Evolutionary conservation across 345 rosid species (phyloP).

Genomic region (Sapria himalayana): DNA sequence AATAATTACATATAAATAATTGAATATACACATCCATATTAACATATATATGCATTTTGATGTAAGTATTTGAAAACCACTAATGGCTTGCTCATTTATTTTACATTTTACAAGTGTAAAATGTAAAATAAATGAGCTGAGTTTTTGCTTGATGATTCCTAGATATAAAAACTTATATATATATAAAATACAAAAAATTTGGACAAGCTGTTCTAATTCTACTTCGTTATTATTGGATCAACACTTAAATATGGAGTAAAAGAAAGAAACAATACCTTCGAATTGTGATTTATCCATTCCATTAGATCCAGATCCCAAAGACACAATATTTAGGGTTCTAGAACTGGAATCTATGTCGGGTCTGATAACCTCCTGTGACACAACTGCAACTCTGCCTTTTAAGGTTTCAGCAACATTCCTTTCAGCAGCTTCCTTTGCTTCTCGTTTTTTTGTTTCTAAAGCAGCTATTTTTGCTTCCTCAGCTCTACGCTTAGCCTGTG

Average conservation of each 20-base stretch:
- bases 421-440: slow-evolving; percentile 40
- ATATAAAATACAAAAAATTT: no score
- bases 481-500: slow-evolving; percentile 42
- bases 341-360: slow-evolving; percentile 7
- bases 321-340: slow-evolving; percentile 14
- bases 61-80: no score
- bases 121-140: no score
- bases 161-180: no score
- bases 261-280: slow-evolving; percentile 16
- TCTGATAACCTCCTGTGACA: slow-evolving; percentile 13
- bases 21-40: no score
- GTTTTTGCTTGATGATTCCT: no score
- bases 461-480: slow-evolving; percentile 57
- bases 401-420: slow-evolving; percentile 28
- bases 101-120: no score
- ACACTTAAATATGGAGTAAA: background rate
- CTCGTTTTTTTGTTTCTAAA: slow-evolving; percentile 48
- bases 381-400: slow-evolving; percentile 12
- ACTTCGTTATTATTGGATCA: no score
- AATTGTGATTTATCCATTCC: slow-evolving; percentile 12
- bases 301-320: slow-evolving; percentile 11
- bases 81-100: no score
- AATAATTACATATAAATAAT: no score
- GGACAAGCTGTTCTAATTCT: no score
- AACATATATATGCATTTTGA: no score